Base-by-base conservation (phyloP, 768 basidiomycete species). In the Steccherinum ochraceum region DNA sequence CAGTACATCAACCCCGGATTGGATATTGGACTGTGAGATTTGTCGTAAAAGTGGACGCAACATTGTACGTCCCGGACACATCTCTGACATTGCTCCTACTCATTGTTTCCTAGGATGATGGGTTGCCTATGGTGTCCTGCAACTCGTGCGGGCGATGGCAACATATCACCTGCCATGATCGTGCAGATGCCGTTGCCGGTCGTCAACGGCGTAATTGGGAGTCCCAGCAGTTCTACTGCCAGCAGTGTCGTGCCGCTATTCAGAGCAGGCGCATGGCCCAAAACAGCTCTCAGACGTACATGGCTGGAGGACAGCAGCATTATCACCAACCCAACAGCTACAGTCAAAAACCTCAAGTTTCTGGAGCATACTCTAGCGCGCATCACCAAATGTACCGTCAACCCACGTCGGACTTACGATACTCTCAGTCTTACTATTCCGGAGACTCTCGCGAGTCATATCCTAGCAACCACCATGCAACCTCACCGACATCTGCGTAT, bases 21-120 rank as follows among this genome's bases (percentile, higher is more conserved):
- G 93, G 93, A 83, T 89, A 51, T 69, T 96, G 20, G 84, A 89
- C 60, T 96, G 93, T 62, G 93, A 95, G 62, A 75, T 95, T 30
- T 96, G 93, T 64, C 74, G 74, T 49, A 78, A 78, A 53, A 73
- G 72, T 21, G 90, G 90, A 7, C 67, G 81, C 50, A 93, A 93
- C 58, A 64, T 84, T 57, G 92, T 91, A 56, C 53, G 81, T 70
- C 19, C 23, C 26, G 44, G 49, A 10, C 41, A 26, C 49, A 24
- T 19, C 47, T n/a, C 39, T 12, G 39, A 11, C n/a, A 19, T 52
- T 58, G 40, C 25, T 5, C 18, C 30, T 10, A n/a, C 39, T 59
- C 45, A 40, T 44, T 55, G 56, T 48, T 40, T 24, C 24, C 10
- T 53, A 93, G 92, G 89, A 93, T 53, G 90, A 91, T 53, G 86